These are phyloP conservation scores for Zygosaccharomyces sapae DNA, from an alignment of 1,139 yeast genomes.

Conservation along the genomic window DNA sequence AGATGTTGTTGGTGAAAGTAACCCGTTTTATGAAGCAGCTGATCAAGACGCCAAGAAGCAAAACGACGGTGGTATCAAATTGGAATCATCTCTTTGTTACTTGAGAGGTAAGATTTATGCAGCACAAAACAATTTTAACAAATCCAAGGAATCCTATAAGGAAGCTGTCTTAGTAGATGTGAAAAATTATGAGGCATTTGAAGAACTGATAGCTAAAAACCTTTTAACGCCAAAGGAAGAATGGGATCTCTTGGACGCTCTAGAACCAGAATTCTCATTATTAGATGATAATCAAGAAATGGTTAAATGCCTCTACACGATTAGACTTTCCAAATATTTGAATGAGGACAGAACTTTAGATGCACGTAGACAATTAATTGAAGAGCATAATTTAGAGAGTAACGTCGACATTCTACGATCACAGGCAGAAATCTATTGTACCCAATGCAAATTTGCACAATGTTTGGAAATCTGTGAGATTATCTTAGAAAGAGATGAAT, in stretches of 20 bases:
- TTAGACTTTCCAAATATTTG: constrained; percentile 70
- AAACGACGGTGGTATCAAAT: constrained; percentile 71
- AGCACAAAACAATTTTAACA: constrained; percentile 76
- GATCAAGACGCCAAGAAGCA: constrained; percentile 19
- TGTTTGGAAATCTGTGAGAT: constrained; percentile 72
- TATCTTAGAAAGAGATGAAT: constrained; percentile 58
- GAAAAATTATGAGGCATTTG: constrained; percentile 90
- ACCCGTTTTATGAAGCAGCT: constrained; percentile 51
- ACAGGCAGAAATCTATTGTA: constrained; percentile 66
- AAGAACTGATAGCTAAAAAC: constrained; percentile 68
- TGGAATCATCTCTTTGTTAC: constrained; percentile 85
- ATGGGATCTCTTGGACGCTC: constrained; percentile 66
- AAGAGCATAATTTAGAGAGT: constrained; percentile 65
- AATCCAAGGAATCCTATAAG: constrained; percentile 81
- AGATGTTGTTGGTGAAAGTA: constrained; percentile 77
- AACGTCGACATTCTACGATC: constrained; percentile 68
- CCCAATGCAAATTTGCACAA: constrained; percentile 75
- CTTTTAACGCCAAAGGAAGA: constrained; percentile 82
- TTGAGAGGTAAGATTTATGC: constrained; percentile 81
- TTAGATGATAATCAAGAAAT: constrained; percentile 80
- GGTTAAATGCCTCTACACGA: constrained; percentile 68
- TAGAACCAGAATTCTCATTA: constrained; percentile 60
- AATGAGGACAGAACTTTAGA: constrained; percentile 57
- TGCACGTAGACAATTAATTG: constrained; percentile 61
- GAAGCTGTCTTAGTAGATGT: constrained; percentile 87